phyloP scores from a whole-genome alignment of 106 monocot species.

The Platanthera zijinensis region DNA sequence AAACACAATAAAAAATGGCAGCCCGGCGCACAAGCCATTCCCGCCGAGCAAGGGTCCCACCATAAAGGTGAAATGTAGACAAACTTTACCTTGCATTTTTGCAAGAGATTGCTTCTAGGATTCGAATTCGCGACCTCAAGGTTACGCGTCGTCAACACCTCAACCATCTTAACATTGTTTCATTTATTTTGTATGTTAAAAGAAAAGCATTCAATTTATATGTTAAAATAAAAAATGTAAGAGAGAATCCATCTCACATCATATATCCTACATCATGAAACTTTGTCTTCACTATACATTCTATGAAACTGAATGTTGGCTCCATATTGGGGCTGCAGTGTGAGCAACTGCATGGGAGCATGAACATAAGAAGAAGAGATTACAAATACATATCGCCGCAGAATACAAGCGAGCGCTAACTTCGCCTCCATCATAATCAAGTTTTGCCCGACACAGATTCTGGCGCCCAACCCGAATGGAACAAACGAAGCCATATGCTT shows the following conservation, averaged over 20 bases:
- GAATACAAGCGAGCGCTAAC: slow-evolving; percentile 2
- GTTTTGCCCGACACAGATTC: slow-evolving; percentile 10
- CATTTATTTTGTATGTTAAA: neutral
- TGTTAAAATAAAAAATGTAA: neutral
- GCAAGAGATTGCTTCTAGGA: too few relatives aligned
- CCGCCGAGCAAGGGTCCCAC: too few relatives aligned
- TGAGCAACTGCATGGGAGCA: slow-evolving; percentile 13
- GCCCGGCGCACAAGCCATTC: too few relatives aligned
- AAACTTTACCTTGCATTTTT: too few relatives aligned
- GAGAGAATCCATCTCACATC: neutral
- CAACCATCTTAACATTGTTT: neutral
- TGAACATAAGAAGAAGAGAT: slow-evolving; percentile 3
- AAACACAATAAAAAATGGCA: too few relatives aligned
- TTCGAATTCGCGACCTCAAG: too few relatives aligned
- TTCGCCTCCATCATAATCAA: slow-evolving; percentile 9
- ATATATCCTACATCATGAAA: neutral
- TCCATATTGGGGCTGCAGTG: slow-evolving; percentile 12
- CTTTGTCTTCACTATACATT: neutral
- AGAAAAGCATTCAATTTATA: neutral
- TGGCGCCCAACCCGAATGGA: slow-evolving; percentile 8
- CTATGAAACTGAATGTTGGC: slow-evolving; percentile 7
- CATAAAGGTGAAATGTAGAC: too few relatives aligned
- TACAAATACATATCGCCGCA: neutral
- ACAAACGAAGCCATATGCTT: slow-evolving; percentile 1
- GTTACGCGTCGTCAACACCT: neutral